Percentiles rank a stretch among this genome's conserved stretches.
Evolutionary conservation across 805 yeast genomes (phyloP).

Genomic region (Saccharomycopsis sp.): DNA sequence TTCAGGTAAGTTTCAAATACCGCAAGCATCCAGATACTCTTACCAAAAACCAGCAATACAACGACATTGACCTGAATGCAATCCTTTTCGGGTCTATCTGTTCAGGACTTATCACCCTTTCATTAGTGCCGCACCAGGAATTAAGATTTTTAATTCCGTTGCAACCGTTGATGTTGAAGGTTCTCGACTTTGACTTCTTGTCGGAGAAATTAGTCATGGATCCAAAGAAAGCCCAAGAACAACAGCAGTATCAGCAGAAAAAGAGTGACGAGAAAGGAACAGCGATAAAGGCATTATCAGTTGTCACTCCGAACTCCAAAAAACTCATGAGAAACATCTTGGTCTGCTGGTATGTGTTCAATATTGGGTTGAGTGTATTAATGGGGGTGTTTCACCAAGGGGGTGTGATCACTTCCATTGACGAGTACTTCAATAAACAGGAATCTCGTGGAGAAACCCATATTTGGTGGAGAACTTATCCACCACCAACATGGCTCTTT

Average conservation of each 20-base stretch:
- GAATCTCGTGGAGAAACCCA: slow-evolving; percentile 27
- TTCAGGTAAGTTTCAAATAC: slow-evolving; percentile 1
- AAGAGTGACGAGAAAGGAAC: slow-evolving; percentile 1
- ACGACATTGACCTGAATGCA: slow-evolving; percentile 29
- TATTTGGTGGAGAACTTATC: slow-evolving; percentile 91
- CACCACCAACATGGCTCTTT: slow-evolving; percentile 87
- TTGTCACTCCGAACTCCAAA: slow-evolving; percentile 19
- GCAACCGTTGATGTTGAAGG: slow-evolving; percentile 50
- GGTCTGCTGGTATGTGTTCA: slow-evolving; percentile 57
- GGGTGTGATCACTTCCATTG: slow-evolving; percentile 71
- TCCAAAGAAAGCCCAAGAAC: not conserved
- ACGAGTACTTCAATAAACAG: slow-evolving; percentile 13
- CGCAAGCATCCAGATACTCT: not conserved
- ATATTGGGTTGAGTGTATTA: slow-evolving; percentile 47
- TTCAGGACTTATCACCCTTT: slow-evolving; percentile 57
- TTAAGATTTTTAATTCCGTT: slow-evolving; percentile 78
- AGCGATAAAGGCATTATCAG: slow-evolving; percentile 7
- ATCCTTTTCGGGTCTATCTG: slow-evolving; percentile 53
- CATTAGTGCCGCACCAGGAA: slow-evolving; percentile 87
- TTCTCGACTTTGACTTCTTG: slow-evolving; percentile 20
- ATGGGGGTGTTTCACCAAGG: slow-evolving; percentile 89
- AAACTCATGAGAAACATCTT: slow-evolving; percentile 21
- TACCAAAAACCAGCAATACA: slow-evolving; percentile 8
- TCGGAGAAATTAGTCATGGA: slow-evolving; percentile 12
- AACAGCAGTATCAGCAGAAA: not conserved